phyloP scores from a whole-genome alignment of 169 alveolate genomes.

The Babesia sp. region DNA sequence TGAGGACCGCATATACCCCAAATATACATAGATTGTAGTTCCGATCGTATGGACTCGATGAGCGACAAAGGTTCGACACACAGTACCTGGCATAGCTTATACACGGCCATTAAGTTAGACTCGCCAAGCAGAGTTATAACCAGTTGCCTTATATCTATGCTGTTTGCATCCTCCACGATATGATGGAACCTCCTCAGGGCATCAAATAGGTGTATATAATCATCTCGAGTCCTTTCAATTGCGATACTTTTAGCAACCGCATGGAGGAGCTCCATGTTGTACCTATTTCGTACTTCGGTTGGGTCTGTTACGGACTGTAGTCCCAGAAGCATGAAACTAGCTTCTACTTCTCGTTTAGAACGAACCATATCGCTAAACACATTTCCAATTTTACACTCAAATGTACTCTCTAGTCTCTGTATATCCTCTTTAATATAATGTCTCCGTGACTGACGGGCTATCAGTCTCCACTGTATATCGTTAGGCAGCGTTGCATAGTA shows the following conservation, averaged over 20 bases:
- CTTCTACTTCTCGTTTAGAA: slow-evolving; percentile 5
- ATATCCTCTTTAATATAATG: slow-evolving; percentile 24
- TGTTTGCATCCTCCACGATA: slow-evolving; percentile 10
- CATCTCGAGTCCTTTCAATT: neutral
- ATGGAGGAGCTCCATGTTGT: slow-evolving; percentile 16
- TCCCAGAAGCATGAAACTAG: slow-evolving; percentile 57
- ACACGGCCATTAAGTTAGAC: slow-evolving; percentile 28
- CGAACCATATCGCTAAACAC: slow-evolving; percentile 20
- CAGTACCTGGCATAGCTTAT: slow-evolving; percentile 25
- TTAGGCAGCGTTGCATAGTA: slow-evolving; percentile 6
- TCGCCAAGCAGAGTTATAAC: slow-evolving; percentile 1
- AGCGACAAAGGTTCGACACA: slow-evolving; percentile 15
- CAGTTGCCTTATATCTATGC: slow-evolving; percentile 7
- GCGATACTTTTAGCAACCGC: slow-evolving; percentile 7
- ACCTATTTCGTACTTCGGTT: slow-evolving; percentile 23
- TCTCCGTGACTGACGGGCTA: slow-evolving; percentile 40
- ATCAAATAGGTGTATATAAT: neutral
- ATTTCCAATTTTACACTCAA: slow-evolving; percentile 5
- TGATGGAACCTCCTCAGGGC: slow-evolving; percentile 14
- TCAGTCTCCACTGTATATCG: slow-evolving; percentile 21
- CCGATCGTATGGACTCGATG: slow-evolving; percentile 3
- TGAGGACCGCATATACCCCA: slow-evolving; percentile 33
- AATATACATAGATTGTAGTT: neutral
- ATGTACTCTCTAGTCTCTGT: slow-evolving; percentile 2
- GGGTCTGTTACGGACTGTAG: slow-evolving; percentile 58